These are phyloP conservation scores for Salicornia ramosissima DNA, from an alignment of 148 eudicot genomes.

Conservation along the genomic window DNA sequence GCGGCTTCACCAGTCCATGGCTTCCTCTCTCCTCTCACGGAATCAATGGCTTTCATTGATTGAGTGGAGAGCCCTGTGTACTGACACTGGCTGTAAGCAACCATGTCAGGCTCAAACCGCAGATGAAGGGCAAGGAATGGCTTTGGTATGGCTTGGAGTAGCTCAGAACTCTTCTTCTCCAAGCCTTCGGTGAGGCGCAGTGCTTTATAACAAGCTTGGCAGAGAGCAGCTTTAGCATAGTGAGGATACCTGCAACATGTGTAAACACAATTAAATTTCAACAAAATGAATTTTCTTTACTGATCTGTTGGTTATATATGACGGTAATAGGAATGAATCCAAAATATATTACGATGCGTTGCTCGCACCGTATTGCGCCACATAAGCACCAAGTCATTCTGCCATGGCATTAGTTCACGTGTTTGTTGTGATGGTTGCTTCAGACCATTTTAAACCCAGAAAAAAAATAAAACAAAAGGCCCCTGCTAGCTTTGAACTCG, in stretches of 20 bases:
- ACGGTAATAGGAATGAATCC: no score
- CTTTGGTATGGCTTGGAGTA: conserved; percentile 83
- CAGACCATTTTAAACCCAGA: no score
- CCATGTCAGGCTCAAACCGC: conserved; percentile 98
- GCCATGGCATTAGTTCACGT: no score
- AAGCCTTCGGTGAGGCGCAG: conserved; percentile 53
- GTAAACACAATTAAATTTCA: conserved; percentile 1
- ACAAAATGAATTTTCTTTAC: no score
- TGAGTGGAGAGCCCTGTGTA: conserved; percentile 53
- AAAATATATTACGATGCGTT: no score
- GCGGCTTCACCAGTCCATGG: conserved; percentile 95
- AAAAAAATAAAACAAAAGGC: no score
- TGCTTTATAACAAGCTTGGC: conserved; percentile 86
- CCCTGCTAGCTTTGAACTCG: no score
- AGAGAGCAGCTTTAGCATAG: conserved; percentile 76
- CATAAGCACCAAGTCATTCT: no score
- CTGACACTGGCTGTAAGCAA: conserved; percentile 91
- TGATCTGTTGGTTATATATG: no score
- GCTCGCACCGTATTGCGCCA: no score
- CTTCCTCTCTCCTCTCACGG: conserved; percentile 67
- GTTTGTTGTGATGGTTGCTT: no score
- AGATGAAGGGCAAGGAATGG: conserved; percentile 95
- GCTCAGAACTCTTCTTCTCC: conserved; percentile 63
- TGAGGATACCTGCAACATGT: conserved; percentile 63
- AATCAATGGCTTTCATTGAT: conserved; percentile 69